These are phyloP conservation scores for Tetracladium setigerum DNA, from an alignment of 495 filamentous ascomycete species.

Conservation along the genomic window DNA sequence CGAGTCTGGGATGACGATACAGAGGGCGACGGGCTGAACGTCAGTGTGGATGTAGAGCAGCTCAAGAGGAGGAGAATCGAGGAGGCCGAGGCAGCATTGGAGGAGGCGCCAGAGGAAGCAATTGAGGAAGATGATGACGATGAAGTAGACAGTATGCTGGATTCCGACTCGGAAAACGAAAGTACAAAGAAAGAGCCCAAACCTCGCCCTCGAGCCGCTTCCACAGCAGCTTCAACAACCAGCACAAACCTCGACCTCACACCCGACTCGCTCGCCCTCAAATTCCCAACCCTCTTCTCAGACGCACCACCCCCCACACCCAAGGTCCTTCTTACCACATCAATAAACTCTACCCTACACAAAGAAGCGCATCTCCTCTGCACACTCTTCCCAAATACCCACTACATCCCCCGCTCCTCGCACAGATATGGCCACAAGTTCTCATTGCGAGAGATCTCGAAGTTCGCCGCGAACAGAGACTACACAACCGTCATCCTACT, in stretches of 20 bases:
- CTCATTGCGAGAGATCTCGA: slow-evolving; percentile 79
- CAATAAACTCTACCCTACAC: slow-evolving; percentile 77
- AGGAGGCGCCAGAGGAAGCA: slow-evolving; percentile 35
- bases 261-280: slow-evolving; percentile 56
- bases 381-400: slow-evolving; percentile 75
- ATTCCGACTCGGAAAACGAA: slow-evolving; percentile 39
- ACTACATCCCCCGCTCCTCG: slow-evolving; percentile 75
- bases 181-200: slow-evolving; percentile 32
- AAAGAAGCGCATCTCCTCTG: slow-evolving; percentile 70
- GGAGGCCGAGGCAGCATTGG: slow-evolving; percentile 51
- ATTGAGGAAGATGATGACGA: slow-evolving; percentile 44
- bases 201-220: slow-evolving; percentile 23
- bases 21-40: slow-evolving; percentile 65
- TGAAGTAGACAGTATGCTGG: slow-evolving; percentile 69
- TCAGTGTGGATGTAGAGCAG: slow-evolving; percentile 70
- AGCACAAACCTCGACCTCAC: slow-evolving; percentile 67
- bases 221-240: slow-evolving; percentile 51
- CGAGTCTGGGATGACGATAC: slow-evolving; percentile 81
- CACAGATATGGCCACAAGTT: slow-evolving; percentile 80
- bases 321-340: slow-evolving; percentile 87
- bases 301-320: slow-evolving; percentile 50
- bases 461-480: slow-evolving; percentile 70
- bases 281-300: slow-evolving; percentile 78
- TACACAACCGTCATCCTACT: slow-evolving; percentile 77
- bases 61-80: slow-evolving; percentile 65